These are phyloP conservation scores for Colletotrichum eleusines DNA, from an alignment of 2,329 filamentous ascomycete genomes.

Conservation along the genomic window DNA sequence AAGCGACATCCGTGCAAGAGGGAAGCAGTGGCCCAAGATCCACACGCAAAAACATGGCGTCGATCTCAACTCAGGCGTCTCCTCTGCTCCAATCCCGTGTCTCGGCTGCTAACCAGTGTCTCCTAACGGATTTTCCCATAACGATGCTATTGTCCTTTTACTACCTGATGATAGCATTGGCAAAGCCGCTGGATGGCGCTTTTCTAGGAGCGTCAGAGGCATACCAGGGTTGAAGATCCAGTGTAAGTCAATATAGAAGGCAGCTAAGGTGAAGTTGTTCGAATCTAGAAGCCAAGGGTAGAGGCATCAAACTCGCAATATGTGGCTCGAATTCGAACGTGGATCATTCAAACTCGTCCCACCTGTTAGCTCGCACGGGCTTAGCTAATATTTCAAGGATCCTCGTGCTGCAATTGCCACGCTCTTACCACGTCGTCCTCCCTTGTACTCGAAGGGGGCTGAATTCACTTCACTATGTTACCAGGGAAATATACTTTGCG, in stretches of 20 bases:
- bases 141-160: not conserved
- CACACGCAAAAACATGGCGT: slow-evolving; percentile 57
- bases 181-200: not conserved
- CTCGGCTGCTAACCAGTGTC: not conserved
- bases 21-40: slow-evolving; percentile 53
- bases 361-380: not conserved
- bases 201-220: too few relatives aligned
- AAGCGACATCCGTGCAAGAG: slow-evolving; percentile 54
- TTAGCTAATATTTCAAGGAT: too few relatives aligned
- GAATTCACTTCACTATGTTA: not conserved
- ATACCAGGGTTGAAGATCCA: too few relatives aligned
- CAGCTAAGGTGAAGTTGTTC: not conserved
- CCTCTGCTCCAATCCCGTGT: slow-evolving; percentile 41
- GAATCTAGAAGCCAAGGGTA: not conserved
- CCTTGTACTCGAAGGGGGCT: not conserved
- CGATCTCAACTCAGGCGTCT: slow-evolving; percentile 52
- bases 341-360: not conserved
- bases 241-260: not conserved
- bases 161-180: not conserved
- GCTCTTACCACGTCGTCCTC: not conserved
- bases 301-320: not conserved
- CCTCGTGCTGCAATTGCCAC: not conserved
- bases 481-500: not conserved
- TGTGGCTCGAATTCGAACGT: not conserved
- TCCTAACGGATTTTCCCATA: not conserved